Percentiles rank a stretch among this genome's conserved stretches.
phyloP scores from a whole-genome alignment of 805 yeast species.

The Candida mattraensis region DNA sequence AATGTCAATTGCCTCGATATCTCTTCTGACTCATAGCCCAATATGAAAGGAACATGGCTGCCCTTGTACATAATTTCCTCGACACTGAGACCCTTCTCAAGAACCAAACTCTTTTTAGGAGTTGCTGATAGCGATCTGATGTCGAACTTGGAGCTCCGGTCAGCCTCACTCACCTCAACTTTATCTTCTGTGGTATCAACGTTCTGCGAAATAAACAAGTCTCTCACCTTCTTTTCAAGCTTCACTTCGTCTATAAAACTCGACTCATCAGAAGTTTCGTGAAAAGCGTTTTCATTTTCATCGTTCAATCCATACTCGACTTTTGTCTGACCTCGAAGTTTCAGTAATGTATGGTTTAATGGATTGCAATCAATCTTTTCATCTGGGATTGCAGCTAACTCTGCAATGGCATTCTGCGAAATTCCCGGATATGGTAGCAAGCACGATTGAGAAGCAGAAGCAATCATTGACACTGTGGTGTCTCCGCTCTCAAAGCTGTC shows the following conservation, averaged over 20 bases:
- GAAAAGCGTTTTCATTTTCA: conserved; percentile 13
- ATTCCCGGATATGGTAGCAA: conserved; percentile 47
- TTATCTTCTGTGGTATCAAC: conserved; percentile 15
- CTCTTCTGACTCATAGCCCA: conserved; percentile 64
- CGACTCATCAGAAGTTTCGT: conserved; percentile 6
- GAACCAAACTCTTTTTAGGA: conserved; percentile 24
- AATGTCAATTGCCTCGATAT: conserved; percentile 82
- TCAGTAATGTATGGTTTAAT: conserved; percentile 67
- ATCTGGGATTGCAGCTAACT: conserved; percentile 83
- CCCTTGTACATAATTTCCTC: conserved; percentile 44
- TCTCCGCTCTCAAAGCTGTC: conserved; percentile 15
- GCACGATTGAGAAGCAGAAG: conserved; percentile 33
- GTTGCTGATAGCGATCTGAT: conserved; percentile 29
- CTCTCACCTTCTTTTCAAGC: conserved; percentile 35
- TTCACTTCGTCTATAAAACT: conserved; percentile 30
- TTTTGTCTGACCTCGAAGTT: conserved; percentile 64
- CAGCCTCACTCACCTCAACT: conserved; percentile 1
- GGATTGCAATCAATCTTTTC: conserved; percentile 71
- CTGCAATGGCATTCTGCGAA: conserved; percentile 61
- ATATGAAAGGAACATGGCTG: conserved; percentile 77
- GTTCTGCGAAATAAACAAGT: conserved; percentile 30
- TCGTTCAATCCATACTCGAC: conserved; percentile 30
- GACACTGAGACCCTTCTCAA: conserved; percentile 26
- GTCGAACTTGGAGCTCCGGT: conserved; percentile 27
- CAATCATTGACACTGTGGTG: conserved; percentile 30